phyloP scores from a whole-genome alignment of 164 flowering plant species.

The Berberis thunbergii region DNA sequence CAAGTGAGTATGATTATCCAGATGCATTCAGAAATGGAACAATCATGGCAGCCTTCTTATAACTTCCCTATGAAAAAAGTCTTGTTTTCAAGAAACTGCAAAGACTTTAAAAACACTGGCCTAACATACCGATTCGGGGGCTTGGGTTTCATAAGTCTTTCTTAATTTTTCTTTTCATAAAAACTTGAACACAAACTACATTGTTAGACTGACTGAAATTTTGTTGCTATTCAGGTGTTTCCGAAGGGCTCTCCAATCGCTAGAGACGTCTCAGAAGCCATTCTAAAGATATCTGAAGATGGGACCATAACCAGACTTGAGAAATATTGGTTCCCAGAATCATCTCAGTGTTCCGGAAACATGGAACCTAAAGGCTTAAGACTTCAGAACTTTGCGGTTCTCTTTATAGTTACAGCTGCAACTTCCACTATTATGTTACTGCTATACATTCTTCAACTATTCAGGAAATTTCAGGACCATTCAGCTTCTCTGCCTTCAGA shows the following conservation, averaged over 20 bases:
- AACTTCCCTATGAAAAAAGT: slow-evolving; percentile 31
- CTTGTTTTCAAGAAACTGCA: slow-evolving; percentile 26
- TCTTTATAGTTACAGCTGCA: slow-evolving; percentile 19
- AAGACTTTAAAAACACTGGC: slow-evolving; percentile 18
- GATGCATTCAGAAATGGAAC: slow-evolving; percentile 14
- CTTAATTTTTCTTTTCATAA: no score
- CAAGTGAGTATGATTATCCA: slow-evolving; percentile 11
- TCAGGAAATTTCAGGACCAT: not conserved
- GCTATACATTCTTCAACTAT: slow-evolving; percentile 8
- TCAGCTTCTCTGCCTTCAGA: not conserved
- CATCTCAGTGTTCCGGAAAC: slow-evolving; percentile 11
- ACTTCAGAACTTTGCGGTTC: slow-evolving; percentile 30
- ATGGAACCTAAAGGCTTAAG: slow-evolving; percentile 16
- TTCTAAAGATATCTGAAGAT: slow-evolving; percentile 22
- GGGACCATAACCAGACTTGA: slow-evolving; percentile 20
- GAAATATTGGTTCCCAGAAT: slow-evolving; percentile 14
- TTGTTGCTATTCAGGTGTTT: slow-evolving; percentile 6
- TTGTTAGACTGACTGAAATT: no score
- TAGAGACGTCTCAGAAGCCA: slow-evolving; percentile 22
- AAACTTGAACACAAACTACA: no score
- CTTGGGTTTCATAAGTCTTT: slow-evolving; percentile 22
- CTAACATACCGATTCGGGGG: slow-evolving; percentile 19
- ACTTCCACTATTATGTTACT: slow-evolving; percentile 18
- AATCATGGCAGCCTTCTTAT: slow-evolving; percentile 37
- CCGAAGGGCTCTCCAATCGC: slow-evolving; percentile 36